Evolutionary conservation across 2,329 filamentous ascomycete genomes (phyloP).

Genomic region (Grosmannia penicillata): DNA sequence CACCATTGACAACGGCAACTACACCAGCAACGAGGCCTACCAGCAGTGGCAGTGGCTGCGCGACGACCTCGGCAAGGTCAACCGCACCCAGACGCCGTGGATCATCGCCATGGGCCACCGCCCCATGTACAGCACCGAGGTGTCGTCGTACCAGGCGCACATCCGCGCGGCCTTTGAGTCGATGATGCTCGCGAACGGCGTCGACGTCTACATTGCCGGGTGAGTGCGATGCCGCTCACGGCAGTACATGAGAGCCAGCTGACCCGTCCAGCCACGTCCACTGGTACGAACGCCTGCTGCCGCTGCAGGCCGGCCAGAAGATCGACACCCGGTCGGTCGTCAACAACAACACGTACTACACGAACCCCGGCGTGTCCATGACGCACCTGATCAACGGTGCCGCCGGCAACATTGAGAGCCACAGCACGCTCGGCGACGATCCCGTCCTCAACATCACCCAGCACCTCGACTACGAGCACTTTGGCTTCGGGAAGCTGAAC

Average conservation of each 20-base stretch:
- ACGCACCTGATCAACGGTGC: too few relatives aligned
- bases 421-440: too few relatives aligned
- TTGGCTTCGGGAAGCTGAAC: too few relatives aligned
- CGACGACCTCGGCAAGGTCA: slow-evolving; percentile 10
- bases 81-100: slow-evolving; percentile 12
- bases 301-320: slow-evolving; percentile 12
- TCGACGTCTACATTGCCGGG: slow-evolving; percentile 29
- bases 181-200: slow-evolving; percentile 26
- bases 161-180: slow-evolving; percentile 29
- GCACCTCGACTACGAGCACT: too few relatives aligned
- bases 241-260: too few relatives aligned
- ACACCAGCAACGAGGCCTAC: slow-evolving; percentile 25
- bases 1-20: slow-evolving; percentile 20
- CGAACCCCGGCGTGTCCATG: slow-evolving; percentile 30
- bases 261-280: too few relatives aligned
- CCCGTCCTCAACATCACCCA: too few relatives aligned
- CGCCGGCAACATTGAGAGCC: too few relatives aligned
- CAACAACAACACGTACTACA: slow-evolving; percentile 31
- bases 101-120: slow-evolving; percentile 12
- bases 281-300: slow-evolving; percentile 12
- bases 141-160: slow-evolving; percentile 26
- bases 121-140: slow-evolving; percentile 11
- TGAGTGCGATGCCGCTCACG: too few relatives aligned
- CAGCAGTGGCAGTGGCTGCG: slow-evolving; percentile 22
- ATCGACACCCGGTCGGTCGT: slow-evolving; percentile 25